Conservation (phyloP, 805 yeast genomes). For the Kurtzmaniella fragi region DNA sequence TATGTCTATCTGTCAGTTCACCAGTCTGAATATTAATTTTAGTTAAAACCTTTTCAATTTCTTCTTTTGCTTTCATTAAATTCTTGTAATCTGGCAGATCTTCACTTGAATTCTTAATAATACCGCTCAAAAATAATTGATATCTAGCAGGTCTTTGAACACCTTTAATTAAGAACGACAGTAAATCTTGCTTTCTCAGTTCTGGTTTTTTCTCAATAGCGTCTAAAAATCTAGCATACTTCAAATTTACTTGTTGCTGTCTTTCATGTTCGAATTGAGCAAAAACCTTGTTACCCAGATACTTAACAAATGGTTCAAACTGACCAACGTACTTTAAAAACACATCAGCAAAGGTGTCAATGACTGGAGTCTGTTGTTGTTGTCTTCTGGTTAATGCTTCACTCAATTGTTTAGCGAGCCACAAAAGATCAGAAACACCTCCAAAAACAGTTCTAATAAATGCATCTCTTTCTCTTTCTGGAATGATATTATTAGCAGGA, state of each 20-base stretch:
- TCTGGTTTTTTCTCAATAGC: constrained; percentile 84
- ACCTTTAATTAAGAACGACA: constrained; percentile 91
- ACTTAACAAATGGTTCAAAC: constrained; percentile 88
- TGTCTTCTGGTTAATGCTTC: constrained; percentile 81
- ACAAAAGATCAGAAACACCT: constrained; percentile 80
- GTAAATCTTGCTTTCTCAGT: constrained; percentile 82
- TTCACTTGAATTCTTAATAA: constrained; percentile 76
- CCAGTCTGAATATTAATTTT: constrained; percentile 87
- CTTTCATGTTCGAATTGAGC: constrained; percentile 95
- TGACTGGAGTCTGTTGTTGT: constrained; percentile 81
- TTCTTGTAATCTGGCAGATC: constrained; percentile 67
- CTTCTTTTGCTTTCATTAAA: constrained; percentile 67
- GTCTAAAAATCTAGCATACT: constrained; percentile 89
- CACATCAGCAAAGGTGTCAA: constrained; percentile 81
- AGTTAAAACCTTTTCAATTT: constrained; percentile 68
- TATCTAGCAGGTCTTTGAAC: constrained; percentile 95
- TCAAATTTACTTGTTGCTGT: constrained; percentile 83
- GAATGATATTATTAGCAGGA: constrained; percentile 68
- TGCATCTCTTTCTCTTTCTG: constrained; percentile 83
- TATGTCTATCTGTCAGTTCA: constrained; percentile 88
- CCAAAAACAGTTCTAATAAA: constrained; percentile 90
- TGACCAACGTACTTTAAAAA: constrained; percentile 77
- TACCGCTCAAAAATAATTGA: constrained; percentile 77
- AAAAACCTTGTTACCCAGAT: constrained; percentile 92
- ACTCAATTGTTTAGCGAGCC: constrained; percentile 77